These are phyloP conservation scores for Geotrichum macrosporum DNA, from an alignment of 1,139 yeast species.

Conservation along the genomic window DNA sequence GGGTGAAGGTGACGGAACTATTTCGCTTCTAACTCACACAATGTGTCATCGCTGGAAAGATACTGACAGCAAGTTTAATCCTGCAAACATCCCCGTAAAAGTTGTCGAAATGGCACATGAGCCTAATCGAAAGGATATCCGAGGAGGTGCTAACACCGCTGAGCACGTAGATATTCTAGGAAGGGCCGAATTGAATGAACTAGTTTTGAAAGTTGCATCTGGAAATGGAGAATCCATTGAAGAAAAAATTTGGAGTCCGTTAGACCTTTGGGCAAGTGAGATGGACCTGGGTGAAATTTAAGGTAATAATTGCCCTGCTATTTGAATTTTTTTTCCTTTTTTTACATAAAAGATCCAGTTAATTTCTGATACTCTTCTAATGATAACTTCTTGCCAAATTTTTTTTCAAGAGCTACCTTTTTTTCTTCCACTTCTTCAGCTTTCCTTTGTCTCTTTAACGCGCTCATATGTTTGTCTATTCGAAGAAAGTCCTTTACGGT, in stretches of 20 bases:
- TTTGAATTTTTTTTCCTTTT: too few relatives aligned
- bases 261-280: constrained; percentile 53
- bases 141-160: constrained; percentile 97
- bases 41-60: constrained; percentile 85
- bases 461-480: constrained; percentile 9
- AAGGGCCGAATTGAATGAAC: constrained; percentile 83
- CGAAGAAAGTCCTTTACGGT: constrained; percentile 15
- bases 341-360: background rate
- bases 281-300: constrained; percentile 46
- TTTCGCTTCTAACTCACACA: constrained; percentile 76
- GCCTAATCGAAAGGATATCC: constrained; percentile 86
- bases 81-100: constrained; percentile 66
- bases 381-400: background rate
- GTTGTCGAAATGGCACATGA: constrained; percentile 89
- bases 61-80: constrained; percentile 67
- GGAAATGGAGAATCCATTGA: constrained; percentile 69
- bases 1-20: constrained; percentile 96
- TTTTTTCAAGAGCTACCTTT: constrained; percentile 4
- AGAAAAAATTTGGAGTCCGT: constrained; percentile 55
- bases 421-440: constrained; percentile 5
- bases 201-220: constrained; percentile 73
- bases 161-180: constrained; percentile 97
- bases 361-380: too few relatives aligned
- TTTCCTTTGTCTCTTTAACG: constrained; percentile 9
- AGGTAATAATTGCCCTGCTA: too few relatives aligned